Evolutionary conservation across 169 alveolate species (phyloP).

Genomic region (Eimeria tenella): DNA sequence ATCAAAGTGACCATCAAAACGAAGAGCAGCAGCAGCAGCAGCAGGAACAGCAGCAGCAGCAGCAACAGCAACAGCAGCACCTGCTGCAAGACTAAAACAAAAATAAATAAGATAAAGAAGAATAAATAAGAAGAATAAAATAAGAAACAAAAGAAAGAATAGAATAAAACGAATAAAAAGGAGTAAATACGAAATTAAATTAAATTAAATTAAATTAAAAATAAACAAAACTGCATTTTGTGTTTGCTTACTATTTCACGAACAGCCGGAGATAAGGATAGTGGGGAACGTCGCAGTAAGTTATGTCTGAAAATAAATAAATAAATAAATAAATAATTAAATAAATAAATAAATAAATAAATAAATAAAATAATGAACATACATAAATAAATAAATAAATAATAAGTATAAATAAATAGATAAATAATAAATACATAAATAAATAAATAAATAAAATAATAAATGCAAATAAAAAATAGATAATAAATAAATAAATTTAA

Average conservation of each 20-base stretch:
- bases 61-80: not conserved
- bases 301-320: constrained; percentile 45
- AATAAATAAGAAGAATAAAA: not conserved
- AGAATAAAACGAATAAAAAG: too few species aligned
- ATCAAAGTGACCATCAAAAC: not conserved
- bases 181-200: not conserved
- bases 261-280: constrained; percentile 57
- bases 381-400: too few species aligned
- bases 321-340: too few species aligned
- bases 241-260: constrained; percentile 34
- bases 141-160: not conserved
- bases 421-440: too few species aligned
- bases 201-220: not conserved
- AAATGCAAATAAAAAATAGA: too few species aligned
- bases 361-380: too few species aligned
- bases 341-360: too few species aligned
- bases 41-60: not conserved
- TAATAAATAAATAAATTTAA: too few species aligned
- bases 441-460: too few species aligned
- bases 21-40: not conserved
- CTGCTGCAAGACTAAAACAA: not conserved
- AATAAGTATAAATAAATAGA: too few species aligned
- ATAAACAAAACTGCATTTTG: not conserved
- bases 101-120: too few species aligned
- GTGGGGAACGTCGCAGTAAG: constrained; percentile 59